Base-by-base conservation (phyloP, 495 filamentous ascomycete species). In the Pyronema domesticum region DNA sequence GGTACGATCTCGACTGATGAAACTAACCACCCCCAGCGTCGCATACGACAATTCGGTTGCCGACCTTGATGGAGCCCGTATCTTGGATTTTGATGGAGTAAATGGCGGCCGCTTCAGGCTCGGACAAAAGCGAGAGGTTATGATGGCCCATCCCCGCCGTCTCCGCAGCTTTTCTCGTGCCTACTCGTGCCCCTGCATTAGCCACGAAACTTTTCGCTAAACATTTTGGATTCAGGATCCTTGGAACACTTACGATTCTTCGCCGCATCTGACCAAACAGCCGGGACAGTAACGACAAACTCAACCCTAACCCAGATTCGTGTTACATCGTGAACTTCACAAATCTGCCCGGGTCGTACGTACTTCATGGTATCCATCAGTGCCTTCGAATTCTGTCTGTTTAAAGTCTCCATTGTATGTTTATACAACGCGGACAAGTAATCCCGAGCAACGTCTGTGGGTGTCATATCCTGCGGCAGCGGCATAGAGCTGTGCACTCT, bases 191-290 rank as follows among this genome's bases (percentile, higher is more conserved):
- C 17, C 13, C 14, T 23, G 7, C 39, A n/a, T 9, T 37, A 10
- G 17, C 18, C 17, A 18, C 7, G 15, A 2, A 30, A 7, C 19
- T 14, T 17, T 13, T n/a, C n/a, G n/a, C n/a, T n/a, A n/a, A n/a
- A n/a, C n/a, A n/a, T n/a, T n/a, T n/a, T n/a, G n/a, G n/a, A n/a
- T n/a, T n/a, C n/a, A n/a, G n/a, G n/a, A n/a, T n/a, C n/a, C n/a
- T n/a, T n/a, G n/a, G n/a, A n/a, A n/a, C 23, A 55, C 33, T 17
- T 14, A 51, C 30, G 74, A 51, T 76, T 74, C 65, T 83, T 83
- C 15, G 82, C 82, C 19, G 74, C 74, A 46, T 87, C 83, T 13
- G 79, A 80, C 83, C 83, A 86, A 11, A 87, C 77, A 14, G 82
- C 82, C 7, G 82, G 82, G 34, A 84, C 83, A 0, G 82, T 86